These are phyloP conservation scores for Ascoidea rubescens DNA, from an alignment of 805 yeast species.

Conservation along the genomic window DNA sequence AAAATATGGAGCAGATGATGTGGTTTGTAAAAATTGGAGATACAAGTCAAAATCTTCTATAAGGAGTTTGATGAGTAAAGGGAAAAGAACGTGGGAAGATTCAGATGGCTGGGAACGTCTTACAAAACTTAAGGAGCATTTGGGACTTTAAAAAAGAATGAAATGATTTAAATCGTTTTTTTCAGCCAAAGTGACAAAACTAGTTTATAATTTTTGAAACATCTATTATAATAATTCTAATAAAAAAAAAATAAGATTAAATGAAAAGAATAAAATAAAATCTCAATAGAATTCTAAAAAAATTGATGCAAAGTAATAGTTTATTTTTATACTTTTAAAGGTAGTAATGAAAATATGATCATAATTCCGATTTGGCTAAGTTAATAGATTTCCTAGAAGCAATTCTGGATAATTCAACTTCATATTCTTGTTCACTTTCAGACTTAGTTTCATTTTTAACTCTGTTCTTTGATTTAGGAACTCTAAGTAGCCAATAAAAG, in stretches of 20 bases:
- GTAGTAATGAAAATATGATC: no score
- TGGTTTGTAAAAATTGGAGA: conserved; percentile 90
- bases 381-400: no score
- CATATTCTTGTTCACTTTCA: neutral
- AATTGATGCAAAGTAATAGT: no score
- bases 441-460: neutral
- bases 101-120: conserved; percentile 64
- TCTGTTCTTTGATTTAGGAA: conserved; percentile 17
- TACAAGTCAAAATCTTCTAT: conserved; percentile 65
- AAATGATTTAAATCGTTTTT: no score
- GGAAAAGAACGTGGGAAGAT: conserved; percentile 68
- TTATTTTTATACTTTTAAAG: no score
- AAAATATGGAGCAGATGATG: conserved; percentile 61
- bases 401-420: neutral
- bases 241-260: no score
- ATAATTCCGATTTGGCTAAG: no score
- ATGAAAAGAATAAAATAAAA: no score
- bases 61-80: conserved; percentile 66
- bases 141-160: conserved; percentile 7
- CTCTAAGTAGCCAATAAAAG: conserved; percentile 28
- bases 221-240: no score
- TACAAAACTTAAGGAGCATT: conserved; percentile 33
- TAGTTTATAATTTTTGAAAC: no score
- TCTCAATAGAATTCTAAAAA: no score
- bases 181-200: no score